Evolutionary conservation across 2,329 filamentous ascomycete species (phyloP).

Genomic region (Microthyrium microscopicum): DNA sequence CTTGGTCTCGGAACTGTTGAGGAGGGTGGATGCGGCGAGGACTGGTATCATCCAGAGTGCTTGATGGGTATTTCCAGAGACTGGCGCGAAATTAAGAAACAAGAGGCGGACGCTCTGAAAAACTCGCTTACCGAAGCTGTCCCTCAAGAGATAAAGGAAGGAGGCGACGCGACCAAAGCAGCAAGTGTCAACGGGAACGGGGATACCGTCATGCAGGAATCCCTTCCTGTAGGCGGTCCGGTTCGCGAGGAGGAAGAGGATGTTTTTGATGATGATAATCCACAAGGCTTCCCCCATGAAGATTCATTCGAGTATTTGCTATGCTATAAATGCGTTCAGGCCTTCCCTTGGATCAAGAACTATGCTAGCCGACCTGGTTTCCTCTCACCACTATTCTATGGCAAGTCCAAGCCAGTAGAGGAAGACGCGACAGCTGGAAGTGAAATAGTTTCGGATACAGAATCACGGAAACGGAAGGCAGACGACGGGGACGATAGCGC

Average conservation of each 20-base stretch:
- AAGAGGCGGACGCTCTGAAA: constrained; percentile 1
- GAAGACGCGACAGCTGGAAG: not conserved
- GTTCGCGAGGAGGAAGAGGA: constrained; percentile 31
- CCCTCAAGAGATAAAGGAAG: not conserved
- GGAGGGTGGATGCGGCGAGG: constrained; percentile 81
- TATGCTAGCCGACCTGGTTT: constrained; percentile 75
- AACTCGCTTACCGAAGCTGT: not conserved
- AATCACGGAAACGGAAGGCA: constrained; percentile 30
- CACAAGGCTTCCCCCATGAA: constrained; percentile 74
- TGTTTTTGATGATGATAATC: constrained; percentile 30
- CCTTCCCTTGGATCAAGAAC: constrained; percentile 78
- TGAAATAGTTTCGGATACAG: constrained; percentile 1
- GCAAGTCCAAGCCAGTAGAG: constrained; percentile 1
- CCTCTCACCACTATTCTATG: constrained; percentile 45
- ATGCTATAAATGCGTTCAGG: constrained; percentile 84
- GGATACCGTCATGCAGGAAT: no score
- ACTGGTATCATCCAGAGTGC: constrained; percentile 95
- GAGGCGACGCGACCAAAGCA: not conserved
- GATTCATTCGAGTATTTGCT: constrained; percentile 81
- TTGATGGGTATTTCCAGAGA: constrained; percentile 62
- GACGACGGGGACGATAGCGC: no score
- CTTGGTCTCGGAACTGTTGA: constrained; percentile 65
- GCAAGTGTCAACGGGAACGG: constrained; percentile 7
- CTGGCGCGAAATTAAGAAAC: constrained; percentile 27
- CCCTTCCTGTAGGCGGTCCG: constrained; percentile 9